These are phyloP conservation scores for Mycena galericulata DNA, from an alignment of 768 basidiomycete genomes.

Conservation along the genomic window DNA sequence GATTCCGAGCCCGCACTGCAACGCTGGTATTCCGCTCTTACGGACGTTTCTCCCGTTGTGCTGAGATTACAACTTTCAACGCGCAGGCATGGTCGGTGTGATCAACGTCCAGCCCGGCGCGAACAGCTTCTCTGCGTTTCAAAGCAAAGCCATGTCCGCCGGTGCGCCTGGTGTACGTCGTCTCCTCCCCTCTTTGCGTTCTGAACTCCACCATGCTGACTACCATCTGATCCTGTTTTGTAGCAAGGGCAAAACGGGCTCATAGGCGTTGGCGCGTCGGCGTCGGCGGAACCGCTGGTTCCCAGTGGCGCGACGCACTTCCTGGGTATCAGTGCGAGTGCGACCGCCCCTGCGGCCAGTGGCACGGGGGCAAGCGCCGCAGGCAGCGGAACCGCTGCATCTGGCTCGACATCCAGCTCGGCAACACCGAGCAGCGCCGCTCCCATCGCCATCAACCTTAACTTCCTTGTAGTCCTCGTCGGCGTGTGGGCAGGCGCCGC, in stretches of 20 bases:
- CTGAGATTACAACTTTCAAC: too few relatives aligned
- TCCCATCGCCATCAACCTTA: too few relatives aligned
- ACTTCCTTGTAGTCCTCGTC: too few relatives aligned
- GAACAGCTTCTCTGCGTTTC: neutral
- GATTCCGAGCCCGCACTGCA: neutral
- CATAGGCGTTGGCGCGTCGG: constrained; percentile 3
- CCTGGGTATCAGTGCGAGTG: too few relatives aligned
- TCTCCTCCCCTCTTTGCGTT: neutral
- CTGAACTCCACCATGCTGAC: too few relatives aligned
- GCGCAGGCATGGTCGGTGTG: constrained; percentile 7
- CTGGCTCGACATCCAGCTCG: too few relatives aligned
- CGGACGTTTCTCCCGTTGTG: neutral
- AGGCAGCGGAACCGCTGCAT: too few relatives aligned
- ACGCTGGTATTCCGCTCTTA: neutral
- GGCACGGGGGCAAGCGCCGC: too few relatives aligned
- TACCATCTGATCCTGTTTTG: neutral
- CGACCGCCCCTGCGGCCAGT: too few relatives aligned
- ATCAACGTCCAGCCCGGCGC: neutral
- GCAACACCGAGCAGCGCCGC: too few relatives aligned
- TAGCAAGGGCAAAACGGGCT: constrained; percentile 8
- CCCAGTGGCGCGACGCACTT: neutral
- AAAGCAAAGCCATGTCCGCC: neutral
- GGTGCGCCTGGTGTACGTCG: neutral
- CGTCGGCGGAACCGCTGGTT: neutral
- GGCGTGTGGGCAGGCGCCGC: too few relatives aligned